Conservation (phyloP, 169 alveolate species). For the Eimeria brunetti region DNA sequence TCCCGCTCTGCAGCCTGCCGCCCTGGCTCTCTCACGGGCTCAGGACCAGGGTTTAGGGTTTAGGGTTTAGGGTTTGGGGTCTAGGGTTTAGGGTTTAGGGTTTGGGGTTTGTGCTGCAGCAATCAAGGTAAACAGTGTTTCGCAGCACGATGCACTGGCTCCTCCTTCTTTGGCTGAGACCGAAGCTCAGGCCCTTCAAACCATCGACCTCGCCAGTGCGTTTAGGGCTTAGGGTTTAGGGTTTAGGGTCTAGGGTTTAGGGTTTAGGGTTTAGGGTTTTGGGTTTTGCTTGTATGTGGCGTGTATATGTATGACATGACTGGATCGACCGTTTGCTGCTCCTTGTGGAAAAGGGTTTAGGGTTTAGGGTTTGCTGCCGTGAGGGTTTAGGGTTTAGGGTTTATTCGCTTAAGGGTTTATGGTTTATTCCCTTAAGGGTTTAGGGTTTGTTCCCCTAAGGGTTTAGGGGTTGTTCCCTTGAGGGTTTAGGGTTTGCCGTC, state of each 20-base stretch:
- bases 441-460: no score
- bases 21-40: not conserved
- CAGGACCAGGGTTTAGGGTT: not conserved
- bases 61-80: constrained; percentile 4
- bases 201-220: not conserved
- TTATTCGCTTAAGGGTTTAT: no score
- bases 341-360: not conserved
- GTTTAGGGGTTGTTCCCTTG: no score
- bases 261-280: constrained; percentile 33
- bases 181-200: not conserved
- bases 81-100: constrained; percentile 43
- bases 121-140: not conserved
- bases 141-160: not conserved
- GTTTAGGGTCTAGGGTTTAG: constrained; percentile 26
- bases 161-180: not conserved
- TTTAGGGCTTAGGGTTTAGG: not conserved
- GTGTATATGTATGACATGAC: not conserved
- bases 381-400: not conserved
- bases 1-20: no score
- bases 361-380: constrained; percentile 1
- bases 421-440: no score
- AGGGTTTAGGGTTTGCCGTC: not conserved
- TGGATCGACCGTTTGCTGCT: not conserved
- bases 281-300: not conserved
- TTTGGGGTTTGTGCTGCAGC: constrained; percentile 32